Evolutionary conservation across 2,329 filamentous ascomycete species (phyloP).

Genomic region (Rhynchosporium agropyri): DNA sequence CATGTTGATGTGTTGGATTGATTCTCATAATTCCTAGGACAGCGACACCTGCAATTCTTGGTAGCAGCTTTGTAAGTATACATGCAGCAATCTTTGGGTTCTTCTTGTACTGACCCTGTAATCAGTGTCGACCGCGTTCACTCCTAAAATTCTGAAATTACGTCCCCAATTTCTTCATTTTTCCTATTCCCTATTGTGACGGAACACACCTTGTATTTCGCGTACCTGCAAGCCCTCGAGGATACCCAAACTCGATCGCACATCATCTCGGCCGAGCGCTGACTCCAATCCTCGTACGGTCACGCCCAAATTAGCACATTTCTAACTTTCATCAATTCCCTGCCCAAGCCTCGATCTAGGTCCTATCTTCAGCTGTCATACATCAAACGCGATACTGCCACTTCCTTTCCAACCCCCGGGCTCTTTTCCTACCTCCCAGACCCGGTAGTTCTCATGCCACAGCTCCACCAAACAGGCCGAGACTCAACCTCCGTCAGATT

Average conservation of each 20-base stretch:
- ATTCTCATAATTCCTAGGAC: constrained; percentile 5
- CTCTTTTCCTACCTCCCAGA: background rate
- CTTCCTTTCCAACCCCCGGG: background rate
- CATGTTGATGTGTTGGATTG: background rate
- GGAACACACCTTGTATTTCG: background rate
- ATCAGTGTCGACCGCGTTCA: background rate
- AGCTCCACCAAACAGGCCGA: constrained; percentile 8
- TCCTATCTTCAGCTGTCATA: background rate
- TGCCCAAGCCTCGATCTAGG: background rate
- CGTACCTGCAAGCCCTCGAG: background rate
- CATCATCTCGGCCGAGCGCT: background rate
- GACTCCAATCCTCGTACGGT: no score
- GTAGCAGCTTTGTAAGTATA: constrained; percentile 1
- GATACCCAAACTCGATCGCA: background rate
- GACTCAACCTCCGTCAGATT: constrained; percentile 24
- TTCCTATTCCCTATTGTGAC: background rate
- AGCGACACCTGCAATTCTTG: background rate
- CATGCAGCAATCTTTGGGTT: background rate
- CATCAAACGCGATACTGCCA: background rate
- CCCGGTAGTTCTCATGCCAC: constrained; percentile 10
- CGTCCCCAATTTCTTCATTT: background rate
- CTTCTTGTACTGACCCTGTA: constrained; percentile 3
- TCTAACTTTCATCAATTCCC: background rate
- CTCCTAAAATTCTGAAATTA: background rate
- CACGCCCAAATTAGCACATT: background rate